Evolutionary conservation across 2,329 filamentous ascomycete genomes (phyloP), one percentile per base, ranked within the genome.

Genomic region (Nemania serpens): DNA sequence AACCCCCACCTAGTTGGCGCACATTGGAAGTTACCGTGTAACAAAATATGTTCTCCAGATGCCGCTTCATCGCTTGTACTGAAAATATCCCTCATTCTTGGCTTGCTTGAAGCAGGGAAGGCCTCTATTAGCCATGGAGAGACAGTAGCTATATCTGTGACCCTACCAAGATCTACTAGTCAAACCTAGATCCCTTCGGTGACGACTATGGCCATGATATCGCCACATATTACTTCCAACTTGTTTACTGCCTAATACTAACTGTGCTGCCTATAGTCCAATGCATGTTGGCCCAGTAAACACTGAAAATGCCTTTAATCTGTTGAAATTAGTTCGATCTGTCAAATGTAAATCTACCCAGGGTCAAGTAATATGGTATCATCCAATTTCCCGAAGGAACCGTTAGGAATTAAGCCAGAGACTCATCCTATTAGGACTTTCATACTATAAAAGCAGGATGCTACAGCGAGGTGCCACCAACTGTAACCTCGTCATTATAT

Each of bases 141-240:
- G 6, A 4, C 1, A 9, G 37, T 37, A 36, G 36, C 43, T 36
- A 2, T 29, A 25, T 43, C 12, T 7, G 12, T 53, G 13, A 25
- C 41, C 18, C 25, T 20, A 25, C 20, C 37, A 13, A 12, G 43
- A 49, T 45, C 25, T 46, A 33, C 17, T 50, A 17, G 13, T 7
- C 25, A 4, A 29, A 29, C 25, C 25, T 29, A 29, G 25, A 29
- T 29, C 4, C 25, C 50, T 15, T 15, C 7, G n/a, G 20, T 15
- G 45, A 17, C 11, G 18, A 13, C 5, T 13, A 39, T 36, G 18
- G 17, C 17, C 29, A 48, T 59, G 55, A 62, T 22, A 62, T 62
- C 59, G 48, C 37, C 5, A 13, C 12, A 17, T 48, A 17, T 39
- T 7, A 34, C 20, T 33, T 18, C 20, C 13, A 33, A 2, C 10